Evolutionary conservation across 2,329 filamentous ascomycete genomes (phyloP).

Genomic region (Fragosphaeria purpurea): DNA sequence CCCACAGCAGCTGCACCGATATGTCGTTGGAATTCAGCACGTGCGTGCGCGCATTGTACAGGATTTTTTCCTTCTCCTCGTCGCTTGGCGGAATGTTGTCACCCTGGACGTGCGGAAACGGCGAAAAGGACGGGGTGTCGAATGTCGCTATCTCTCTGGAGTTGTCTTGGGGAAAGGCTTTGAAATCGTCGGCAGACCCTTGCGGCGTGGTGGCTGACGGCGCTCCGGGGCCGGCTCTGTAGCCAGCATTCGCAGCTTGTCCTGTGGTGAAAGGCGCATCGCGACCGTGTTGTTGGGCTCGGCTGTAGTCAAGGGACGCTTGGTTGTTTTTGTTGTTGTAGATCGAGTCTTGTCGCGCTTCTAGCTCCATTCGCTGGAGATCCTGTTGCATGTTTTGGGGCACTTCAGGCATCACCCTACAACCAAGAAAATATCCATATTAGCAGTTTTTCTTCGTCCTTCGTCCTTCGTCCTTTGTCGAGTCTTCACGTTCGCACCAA

Average conservation of each 20-base stretch:
- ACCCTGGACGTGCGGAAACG: constrained; percentile 78
- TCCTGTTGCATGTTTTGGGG: constrained; percentile 95
- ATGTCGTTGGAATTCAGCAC: constrained; percentile 92
- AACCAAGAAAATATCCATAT: constrained; percentile 21
- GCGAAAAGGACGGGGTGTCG: constrained; percentile 70
- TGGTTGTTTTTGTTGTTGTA: constrained; percentile 16
- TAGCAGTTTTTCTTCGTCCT: constrained; percentile 15
- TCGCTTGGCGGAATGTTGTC: constrained; percentile 89
- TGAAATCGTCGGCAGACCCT: constrained; percentile 22
- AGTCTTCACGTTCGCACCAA: no score
- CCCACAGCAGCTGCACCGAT: constrained; percentile 94
- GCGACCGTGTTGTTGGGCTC: constrained; percentile 24
- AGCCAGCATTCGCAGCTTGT: constrained; percentile 13
- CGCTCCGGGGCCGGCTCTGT: constrained; percentile 15
- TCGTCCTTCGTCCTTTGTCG: not conserved
- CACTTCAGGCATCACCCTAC: constrained; percentile 86
- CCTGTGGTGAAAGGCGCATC: constrained; percentile 33
- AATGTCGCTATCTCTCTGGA: constrained; percentile 28
- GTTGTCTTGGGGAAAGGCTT: constrained; percentile 30
- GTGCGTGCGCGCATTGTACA: constrained; percentile 73
- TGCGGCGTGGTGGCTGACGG: constrained; percentile 8
- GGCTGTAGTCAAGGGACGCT: constrained; percentile 12
- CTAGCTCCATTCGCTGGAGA: constrained; percentile 80
- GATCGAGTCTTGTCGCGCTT: constrained; percentile 47
- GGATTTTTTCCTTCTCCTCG: constrained; percentile 82